Percentiles rank a stretch among this genome's conserved stretches.
These are phyloP conservation scores for Lentinula sp. DNA, from an alignment of 768 basidiomycete genomes.

Conservation along the genomic window DNA sequence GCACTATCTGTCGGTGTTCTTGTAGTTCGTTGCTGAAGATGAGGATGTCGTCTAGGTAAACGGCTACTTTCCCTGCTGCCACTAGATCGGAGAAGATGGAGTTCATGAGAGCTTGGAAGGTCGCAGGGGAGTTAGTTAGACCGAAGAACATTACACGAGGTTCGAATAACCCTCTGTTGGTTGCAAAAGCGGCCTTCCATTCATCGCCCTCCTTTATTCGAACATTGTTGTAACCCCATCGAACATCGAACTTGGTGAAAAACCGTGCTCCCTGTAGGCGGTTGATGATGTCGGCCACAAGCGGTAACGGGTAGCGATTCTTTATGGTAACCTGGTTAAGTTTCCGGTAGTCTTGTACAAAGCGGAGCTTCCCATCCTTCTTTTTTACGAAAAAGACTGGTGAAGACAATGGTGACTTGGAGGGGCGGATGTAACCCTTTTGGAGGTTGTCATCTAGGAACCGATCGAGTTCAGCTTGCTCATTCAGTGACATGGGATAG, in stretches of 20 bases:
- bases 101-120: constrained; percentile 25
- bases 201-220: constrained; percentile 33
- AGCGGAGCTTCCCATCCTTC: not conserved
- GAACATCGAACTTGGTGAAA: constrained; percentile 20
- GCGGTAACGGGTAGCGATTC: constrained; percentile 26
- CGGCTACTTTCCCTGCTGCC: not conserved
- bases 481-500: not conserved
- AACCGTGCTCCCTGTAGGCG: no score
- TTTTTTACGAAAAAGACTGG: not conserved
- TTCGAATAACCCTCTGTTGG: constrained; percentile 30
- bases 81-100: constrained; percentile 25
- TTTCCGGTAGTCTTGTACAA: not conserved
- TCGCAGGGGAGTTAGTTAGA: constrained; percentile 24
- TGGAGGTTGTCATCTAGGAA: not conserved
- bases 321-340: constrained; percentile 24
- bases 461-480: not conserved
- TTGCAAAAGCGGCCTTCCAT: constrained; percentile 37
- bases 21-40: constrained; percentile 10
- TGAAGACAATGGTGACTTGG: not conserved
- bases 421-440: not conserved
- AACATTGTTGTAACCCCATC: constrained; percentile 33
- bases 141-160: constrained; percentile 37
- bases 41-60: constrained; percentile 14
- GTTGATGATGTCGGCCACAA: not conserved
- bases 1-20: constrained; percentile 9